Evolutionary conservation across 305 asterid species (phyloP).

Genomic region (Rubia occidens): DNA sequence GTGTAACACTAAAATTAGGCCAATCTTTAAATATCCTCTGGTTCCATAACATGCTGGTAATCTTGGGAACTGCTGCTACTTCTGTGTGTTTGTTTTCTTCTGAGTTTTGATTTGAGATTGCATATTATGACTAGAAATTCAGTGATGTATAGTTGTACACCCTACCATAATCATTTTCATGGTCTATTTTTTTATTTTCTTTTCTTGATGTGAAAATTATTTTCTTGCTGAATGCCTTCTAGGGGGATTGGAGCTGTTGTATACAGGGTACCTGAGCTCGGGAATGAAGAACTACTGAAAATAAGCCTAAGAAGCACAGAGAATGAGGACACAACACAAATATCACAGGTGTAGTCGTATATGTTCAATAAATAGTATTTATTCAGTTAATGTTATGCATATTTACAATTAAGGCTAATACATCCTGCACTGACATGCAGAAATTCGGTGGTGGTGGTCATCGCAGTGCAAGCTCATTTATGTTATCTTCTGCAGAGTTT

Average conservation of each 20-base stretch:
- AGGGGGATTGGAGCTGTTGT: slow-evolving; percentile 90
- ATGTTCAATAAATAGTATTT: slow-evolving; percentile 9
- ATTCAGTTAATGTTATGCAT: neutral
- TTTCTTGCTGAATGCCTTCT: slow-evolving; percentile 8
- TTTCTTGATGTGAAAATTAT: neutral
- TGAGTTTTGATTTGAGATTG: neutral
- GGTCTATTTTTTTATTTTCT: neutral
- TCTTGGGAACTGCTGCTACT: no score
- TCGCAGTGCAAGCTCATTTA: slow-evolving; percentile 67
- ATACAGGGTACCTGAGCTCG: slow-evolving; percentile 66
- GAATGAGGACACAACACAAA: slow-evolving; percentile 64
- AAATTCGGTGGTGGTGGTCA: slow-evolving; percentile 80
- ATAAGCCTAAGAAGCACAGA: slow-evolving; percentile 67
- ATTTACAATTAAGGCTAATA: slow-evolving; percentile 10
- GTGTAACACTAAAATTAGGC: neutral
- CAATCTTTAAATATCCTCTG: neutral
- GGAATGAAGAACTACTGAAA: slow-evolving; percentile 45
- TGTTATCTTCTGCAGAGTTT: slow-evolving; percentile 40
- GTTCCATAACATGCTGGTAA: neutral
- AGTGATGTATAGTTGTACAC: neutral
- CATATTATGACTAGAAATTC: neutral
- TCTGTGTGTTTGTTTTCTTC: neutral
- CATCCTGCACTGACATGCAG: slow-evolving; percentile 22
- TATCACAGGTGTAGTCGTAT: slow-evolving; percentile 46
- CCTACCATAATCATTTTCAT: neutral